phyloP scores from a whole-genome alignment of 2,329 filamentous ascomycete genomes.

The Mariannaea elegans region DNA sequence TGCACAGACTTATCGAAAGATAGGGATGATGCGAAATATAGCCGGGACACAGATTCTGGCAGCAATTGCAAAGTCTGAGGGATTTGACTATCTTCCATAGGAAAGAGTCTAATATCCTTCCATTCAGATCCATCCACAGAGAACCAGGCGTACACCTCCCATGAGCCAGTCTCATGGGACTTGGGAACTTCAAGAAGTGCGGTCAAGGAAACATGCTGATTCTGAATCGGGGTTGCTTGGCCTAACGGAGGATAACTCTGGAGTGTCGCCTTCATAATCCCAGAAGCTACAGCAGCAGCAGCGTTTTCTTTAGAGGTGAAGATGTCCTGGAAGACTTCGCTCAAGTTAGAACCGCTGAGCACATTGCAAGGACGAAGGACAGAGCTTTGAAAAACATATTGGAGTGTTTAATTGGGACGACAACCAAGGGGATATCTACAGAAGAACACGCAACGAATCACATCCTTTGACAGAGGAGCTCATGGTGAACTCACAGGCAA shows the following conservation, averaged over 20 bases:
- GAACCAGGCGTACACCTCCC: slow-evolving; percentile 82
- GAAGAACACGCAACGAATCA: not conserved
- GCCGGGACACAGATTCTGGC: slow-evolving; percentile 39
- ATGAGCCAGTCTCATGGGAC: slow-evolving; percentile 63
- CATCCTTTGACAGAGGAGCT: not conserved
- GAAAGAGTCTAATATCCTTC: slow-evolving; percentile 59
- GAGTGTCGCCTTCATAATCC: slow-evolving; percentile 50
- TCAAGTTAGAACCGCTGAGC: slow-evolving; percentile 45
- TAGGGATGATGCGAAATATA: slow-evolving; percentile 65
- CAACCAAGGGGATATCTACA: not conserved
- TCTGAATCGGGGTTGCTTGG: slow-evolving; percentile 71
- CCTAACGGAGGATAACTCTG: slow-evolving; percentile 76
- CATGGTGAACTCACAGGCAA: not conserved
- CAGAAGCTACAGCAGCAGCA: slow-evolving; percentile 35
- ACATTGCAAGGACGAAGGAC: slow-evolving; percentile 33
- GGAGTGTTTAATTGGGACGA: not conserved
- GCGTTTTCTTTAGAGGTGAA: slow-evolving; percentile 50
- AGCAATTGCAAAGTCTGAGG: slow-evolving; percentile 62
- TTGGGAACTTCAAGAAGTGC: slow-evolving; percentile 74
- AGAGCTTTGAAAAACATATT: slow-evolving; percentile 7
- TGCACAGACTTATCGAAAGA: slow-evolving; percentile 58
- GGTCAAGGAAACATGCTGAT: slow-evolving; percentile 64
- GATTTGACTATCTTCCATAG: slow-evolving; percentile 31
- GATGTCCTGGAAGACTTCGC: slow-evolving; percentile 48
- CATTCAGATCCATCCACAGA: slow-evolving; percentile 63